These are phyloP conservation scores for Candida argentea DNA, from an alignment of 805 yeast species.

Conservation along the genomic window DNA sequence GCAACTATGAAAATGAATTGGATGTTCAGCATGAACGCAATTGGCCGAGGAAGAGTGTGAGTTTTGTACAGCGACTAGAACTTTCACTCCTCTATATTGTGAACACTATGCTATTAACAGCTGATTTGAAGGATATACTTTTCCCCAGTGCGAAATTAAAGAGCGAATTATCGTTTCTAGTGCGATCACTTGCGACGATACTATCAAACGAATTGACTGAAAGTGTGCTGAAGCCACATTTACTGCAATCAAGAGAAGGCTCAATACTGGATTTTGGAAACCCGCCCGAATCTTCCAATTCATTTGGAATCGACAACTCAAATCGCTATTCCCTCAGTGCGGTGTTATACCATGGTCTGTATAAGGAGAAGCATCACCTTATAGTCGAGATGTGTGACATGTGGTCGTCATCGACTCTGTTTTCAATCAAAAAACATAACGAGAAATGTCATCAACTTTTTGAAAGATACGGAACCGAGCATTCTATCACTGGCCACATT, in stretches of 20 bases:
- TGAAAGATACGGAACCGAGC: no score
- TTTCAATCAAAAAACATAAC: no score
- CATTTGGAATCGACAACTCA: no score
- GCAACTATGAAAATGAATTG: slow-evolving; percentile 4
- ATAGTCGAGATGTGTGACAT: slow-evolving; percentile 12
- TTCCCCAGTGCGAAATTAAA: slow-evolving; percentile 7
- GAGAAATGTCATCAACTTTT: no score
- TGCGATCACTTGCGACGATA: slow-evolving; percentile 11
- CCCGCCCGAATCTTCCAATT: no score
- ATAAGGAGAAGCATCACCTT: slow-evolving; percentile 18
- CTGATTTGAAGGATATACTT: slow-evolving; percentile 8
- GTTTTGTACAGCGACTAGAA: slow-evolving; percentile 17
- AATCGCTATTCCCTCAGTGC: slow-evolving; percentile 11
- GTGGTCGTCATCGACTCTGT: no score
- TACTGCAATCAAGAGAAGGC: no score
- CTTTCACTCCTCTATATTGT: slow-evolving; percentile 18
- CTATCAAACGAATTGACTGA: slow-evolving; percentile 15
- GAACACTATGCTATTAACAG: slow-evolving; percentile 13
- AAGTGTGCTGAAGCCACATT: no score
- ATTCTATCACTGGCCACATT: slow-evolving; percentile 5
- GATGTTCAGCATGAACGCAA: slow-evolving; percentile 1
- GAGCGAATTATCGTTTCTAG: slow-evolving; percentile 11
- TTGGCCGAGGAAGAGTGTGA: slow-evolving; percentile 3
- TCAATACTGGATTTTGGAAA: no score
- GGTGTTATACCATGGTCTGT: slow-evolving; percentile 16